phyloP scores from a whole-genome alignment of 2,329 filamentous ascomycete species.

The Gnomoniopsis sp. region DNA sequence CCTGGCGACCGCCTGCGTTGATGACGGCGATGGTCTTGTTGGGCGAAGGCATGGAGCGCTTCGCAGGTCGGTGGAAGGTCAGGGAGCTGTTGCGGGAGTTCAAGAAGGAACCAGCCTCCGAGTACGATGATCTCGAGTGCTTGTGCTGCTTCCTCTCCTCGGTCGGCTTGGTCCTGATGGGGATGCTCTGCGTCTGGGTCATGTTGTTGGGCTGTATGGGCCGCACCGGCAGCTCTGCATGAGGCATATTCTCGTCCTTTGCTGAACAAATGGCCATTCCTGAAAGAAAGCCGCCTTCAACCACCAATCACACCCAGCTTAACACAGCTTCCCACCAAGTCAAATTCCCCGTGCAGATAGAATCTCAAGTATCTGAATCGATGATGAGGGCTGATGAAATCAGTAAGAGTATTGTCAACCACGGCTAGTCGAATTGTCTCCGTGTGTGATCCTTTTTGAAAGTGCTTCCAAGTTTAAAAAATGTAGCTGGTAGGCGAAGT shows the following conservation, averaged over 20 bases:
- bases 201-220: constrained; percentile 26
- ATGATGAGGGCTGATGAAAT: neutral
- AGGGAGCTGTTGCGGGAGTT: constrained; percentile 57
- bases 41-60: constrained; percentile 55
- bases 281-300: constrained; percentile 2
- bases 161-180: constrained; percentile 16
- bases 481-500: neutral
- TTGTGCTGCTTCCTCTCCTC: constrained; percentile 51
- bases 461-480: neutral
- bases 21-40: constrained; percentile 88
- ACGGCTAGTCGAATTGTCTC: neutral
- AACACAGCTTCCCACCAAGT: constrained; percentile 1
- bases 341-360: neutral
- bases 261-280: constrained; percentile 19
- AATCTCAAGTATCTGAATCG: neutral
- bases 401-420: too few species aligned
- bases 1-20: constrained; percentile 93
- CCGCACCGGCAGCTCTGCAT: constrained; percentile 32
- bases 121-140: constrained; percentile 60
- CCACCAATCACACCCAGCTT: neutral
- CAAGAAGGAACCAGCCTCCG: constrained; percentile 52
- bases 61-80: constrained; percentile 55
- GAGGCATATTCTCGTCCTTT: constrained; percentile 18
- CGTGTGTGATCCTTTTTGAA: neutral
- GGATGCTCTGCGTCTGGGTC: constrained; percentile 14